phyloP scores from a whole-genome alignment of 352 stramenopile genomes.

The Phytophthora sp. region DNA sequence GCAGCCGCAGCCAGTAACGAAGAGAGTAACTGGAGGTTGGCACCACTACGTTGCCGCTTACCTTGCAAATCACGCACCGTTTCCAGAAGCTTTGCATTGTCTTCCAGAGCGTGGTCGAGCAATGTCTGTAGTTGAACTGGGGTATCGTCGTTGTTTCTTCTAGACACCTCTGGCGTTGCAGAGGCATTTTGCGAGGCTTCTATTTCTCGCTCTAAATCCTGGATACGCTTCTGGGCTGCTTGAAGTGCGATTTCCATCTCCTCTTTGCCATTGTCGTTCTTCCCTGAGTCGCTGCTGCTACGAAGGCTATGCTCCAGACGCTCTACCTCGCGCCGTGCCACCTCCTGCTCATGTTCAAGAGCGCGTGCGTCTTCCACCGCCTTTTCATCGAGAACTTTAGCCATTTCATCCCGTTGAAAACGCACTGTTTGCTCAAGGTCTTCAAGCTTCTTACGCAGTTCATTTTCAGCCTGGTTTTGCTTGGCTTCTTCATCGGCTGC shows the following conservation, averaged over 20 bases:
- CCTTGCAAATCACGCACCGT: conserved; percentile 71
- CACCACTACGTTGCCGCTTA: conserved; percentile 46
- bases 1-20: conserved; percentile 25
- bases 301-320: conserved; percentile 29
- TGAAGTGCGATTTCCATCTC: conserved; percentile 34
- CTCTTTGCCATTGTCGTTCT: conserved; percentile 37
- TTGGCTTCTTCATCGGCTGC: conserved; percentile 56
- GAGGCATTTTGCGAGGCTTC: conserved; percentile 4
- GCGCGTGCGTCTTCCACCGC: conserved; percentile 28
- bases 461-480: conserved; percentile 32
- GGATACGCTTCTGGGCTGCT: conserved; percentile 43
- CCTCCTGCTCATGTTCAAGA: conserved; percentile 32
- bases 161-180: background rate
- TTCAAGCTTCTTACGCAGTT: conserved; percentile 29
- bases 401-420: conserved; percentile 30
- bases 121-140: conserved; percentile 51
- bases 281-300: conserved; percentile 16
- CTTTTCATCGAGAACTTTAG: conserved; percentile 36
- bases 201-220: conserved; percentile 49
- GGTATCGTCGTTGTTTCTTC: background rate
- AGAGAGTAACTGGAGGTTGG: conserved; percentile 43
- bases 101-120: conserved; percentile 52
- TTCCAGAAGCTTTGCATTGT: conserved; percentile 68
- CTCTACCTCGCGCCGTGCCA: conserved; percentile 31
- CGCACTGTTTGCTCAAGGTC: conserved; percentile 34